These are phyloP conservation scores for Chamaecyparis obtusa DNA, from an alignment of 75 land plant genomes.

Conservation along the genomic window DNA sequence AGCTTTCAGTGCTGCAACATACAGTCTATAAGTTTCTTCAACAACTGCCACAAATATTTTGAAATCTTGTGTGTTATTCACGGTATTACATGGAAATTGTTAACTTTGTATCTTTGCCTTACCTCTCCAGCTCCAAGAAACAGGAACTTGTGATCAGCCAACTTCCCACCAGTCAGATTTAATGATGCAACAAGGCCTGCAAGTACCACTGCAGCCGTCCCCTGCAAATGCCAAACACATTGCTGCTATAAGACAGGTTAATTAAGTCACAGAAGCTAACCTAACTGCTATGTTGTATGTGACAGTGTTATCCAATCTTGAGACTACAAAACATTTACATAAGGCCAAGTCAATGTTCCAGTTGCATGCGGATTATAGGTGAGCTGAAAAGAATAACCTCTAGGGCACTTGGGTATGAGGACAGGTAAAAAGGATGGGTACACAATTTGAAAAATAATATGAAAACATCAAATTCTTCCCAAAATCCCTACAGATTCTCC, in stretches of 20 bases:
- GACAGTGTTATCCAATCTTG: not conserved
- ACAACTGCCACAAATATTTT: not conserved
- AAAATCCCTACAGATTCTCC: not conserved
- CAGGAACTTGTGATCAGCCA: conserved; percentile 82
- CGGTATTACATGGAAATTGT: not conserved
- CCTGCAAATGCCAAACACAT: conserved; percentile 36
- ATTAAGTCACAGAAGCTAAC: not conserved
- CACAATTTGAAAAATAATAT: not conserved
- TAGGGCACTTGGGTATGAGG: not conserved
- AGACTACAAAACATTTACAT: not conserved
- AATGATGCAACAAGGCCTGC: conserved; percentile 73
- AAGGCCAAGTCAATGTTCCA: not conserved
- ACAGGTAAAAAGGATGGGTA: not conserved
- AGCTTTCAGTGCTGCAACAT: not conserved
- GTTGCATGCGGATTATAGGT: not conserved
- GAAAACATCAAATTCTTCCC: not conserved
- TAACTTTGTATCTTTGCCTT: not conserved
- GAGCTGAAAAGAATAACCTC: not conserved
- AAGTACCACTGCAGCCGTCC: conserved; percentile 88
- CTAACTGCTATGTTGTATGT: not conserved
- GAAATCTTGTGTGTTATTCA: not conserved
- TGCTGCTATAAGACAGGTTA: not conserved
- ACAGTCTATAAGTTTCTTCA: not conserved
- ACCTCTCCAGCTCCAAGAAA: conserved; percentile 99
- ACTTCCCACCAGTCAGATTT: conserved; percentile 62